A percentile compares a stretch with the other conserved stretches of the same genome.
Evolutionary conservation across 345 rosid genomes (phyloP).

Genomic region (Populus deltoides): DNA sequence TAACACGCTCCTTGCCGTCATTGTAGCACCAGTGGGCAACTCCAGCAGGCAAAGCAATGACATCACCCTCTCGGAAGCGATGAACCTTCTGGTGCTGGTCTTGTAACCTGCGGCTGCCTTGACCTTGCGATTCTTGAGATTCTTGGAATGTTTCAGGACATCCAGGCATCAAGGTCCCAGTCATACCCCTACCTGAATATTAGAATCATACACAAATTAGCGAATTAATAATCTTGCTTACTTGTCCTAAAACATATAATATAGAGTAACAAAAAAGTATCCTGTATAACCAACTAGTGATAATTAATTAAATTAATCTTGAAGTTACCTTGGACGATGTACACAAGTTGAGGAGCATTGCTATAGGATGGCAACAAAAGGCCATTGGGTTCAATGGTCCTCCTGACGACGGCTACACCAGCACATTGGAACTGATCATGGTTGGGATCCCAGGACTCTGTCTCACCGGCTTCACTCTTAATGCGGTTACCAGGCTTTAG

Average conservation of each 20-base stretch:
- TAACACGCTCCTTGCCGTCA: conserved; percentile 46
- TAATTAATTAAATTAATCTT: background rate
- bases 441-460: conserved; percentile 55
- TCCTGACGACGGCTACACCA: conserved; percentile 45
- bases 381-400: conserved; percentile 46
- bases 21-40: conserved; percentile 56
- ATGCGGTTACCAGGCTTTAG: conserved; percentile 46
- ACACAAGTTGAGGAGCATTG: conserved; percentile 44
- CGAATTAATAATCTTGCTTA: background rate
- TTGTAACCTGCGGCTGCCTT: conserved; percentile 22
- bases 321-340: conserved; percentile 43
- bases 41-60: conserved; percentile 50
- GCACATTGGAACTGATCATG: conserved; percentile 59
- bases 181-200: conserved; percentile 43
- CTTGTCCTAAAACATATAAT: background rate
- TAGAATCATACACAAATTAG: background rate
- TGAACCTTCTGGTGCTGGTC: conserved; percentile 63
- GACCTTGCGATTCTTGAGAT: conserved; percentile 33
- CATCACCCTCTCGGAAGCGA: conserved; percentile 46
- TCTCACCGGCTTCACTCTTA: conserved; percentile 50
- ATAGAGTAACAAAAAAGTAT: background rate
- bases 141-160: conserved; percentile 72
- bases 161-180: conserved; percentile 47
- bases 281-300: background rate
- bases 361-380: conserved; percentile 50